These are phyloP conservation scores for Asterionellopsis glacialis DNA, from an alignment of 108 stramenopile species.

Conservation along the genomic window DNA sequence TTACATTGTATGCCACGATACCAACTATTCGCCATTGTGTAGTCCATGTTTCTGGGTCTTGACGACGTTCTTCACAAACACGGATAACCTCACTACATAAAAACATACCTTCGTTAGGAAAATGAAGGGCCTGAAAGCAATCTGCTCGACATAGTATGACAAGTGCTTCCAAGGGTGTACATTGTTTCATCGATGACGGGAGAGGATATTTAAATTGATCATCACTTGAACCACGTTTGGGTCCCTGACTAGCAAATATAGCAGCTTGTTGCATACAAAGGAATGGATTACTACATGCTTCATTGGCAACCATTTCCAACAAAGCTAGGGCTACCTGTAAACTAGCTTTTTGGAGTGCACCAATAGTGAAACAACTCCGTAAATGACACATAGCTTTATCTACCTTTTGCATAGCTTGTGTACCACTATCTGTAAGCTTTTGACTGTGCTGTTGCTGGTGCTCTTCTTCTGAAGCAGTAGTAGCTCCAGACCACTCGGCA, in stretches of 20 bases:
- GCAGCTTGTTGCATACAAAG: slow-evolving; percentile 76
- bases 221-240: slow-evolving; percentile 68
- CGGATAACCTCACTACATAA: slow-evolving; percentile 72
- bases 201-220: slow-evolving; percentile 51
- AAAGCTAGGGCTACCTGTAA: slow-evolving; percentile 57
- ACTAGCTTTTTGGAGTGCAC: slow-evolving; percentile 56
- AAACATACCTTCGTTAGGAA: slow-evolving; percentile 70
- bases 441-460: too few species aligned
- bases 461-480: too few species aligned
- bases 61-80: slow-evolving; percentile 51
- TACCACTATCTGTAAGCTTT: too few species aligned
- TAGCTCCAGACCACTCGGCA: background rate
- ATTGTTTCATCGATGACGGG: slow-evolving; percentile 32
- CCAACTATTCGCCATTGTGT: slow-evolving; percentile 58
- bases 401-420: slow-evolving; percentile 42
- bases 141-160: slow-evolving; percentile 75
- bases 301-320: slow-evolving; percentile 45
- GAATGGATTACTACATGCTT: slow-evolving; percentile 68
- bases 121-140: slow-evolving; percentile 72
- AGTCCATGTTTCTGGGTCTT: slow-evolving; percentile 37
- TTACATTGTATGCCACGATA: slow-evolving; percentile 46
- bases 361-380: slow-evolving; percentile 56
- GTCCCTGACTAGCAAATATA: slow-evolving; percentile 66
- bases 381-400: slow-evolving; percentile 36
- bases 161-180: slow-evolving; percentile 62